phyloP scores from a whole-genome alignment of 1,139 yeast species.

The Pichia sp. region DNA sequence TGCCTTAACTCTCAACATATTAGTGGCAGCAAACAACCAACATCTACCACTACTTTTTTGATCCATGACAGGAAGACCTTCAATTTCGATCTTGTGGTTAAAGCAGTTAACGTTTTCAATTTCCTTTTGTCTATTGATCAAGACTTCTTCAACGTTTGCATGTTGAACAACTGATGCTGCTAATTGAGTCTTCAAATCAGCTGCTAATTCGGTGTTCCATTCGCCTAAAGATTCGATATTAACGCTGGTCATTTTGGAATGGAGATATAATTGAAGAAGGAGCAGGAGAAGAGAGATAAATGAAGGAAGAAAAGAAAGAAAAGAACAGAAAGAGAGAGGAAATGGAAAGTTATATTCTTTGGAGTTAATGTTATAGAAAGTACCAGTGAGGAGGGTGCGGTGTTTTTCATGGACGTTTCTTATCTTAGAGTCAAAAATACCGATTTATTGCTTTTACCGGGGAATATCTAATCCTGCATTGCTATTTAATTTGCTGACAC shows the following conservation, averaged over 20 bases:
- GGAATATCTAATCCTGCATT: too few relatives aligned
- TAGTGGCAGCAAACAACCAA: conserved; percentile 82
- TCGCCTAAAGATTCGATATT: conserved; percentile 14
- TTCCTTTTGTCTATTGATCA: conserved; percentile 36
- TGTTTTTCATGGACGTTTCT: too few relatives aligned
- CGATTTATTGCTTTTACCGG: too few relatives aligned
- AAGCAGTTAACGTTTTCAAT: conserved; percentile 39
- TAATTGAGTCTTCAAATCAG: conserved; percentile 21
- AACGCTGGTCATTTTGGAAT: conserved; percentile 10
- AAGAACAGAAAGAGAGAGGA: not conserved
- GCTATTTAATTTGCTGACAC: too few relatives aligned
- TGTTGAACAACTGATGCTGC: conserved; percentile 26
- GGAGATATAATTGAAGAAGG: not conserved
- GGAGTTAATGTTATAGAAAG: too few relatives aligned
- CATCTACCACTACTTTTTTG: conserved; percentile 75
- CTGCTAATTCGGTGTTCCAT: conserved; percentile 21
- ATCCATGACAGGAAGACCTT: conserved; percentile 66
- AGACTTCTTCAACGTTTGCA: conserved; percentile 27
- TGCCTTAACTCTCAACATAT: conserved; percentile 55
- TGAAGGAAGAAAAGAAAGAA: not conserved
- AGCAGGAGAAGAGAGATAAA: not conserved
- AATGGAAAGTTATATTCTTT: too few relatives aligned
- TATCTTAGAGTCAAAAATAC: too few relatives aligned
- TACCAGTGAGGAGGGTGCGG: too few relatives aligned
- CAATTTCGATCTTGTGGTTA: conserved; percentile 50